Percentiles rank a stretch among this genome's conserved stretches.
phyloP scores from a whole-genome alignment of 2,329 filamentous ascomycete genomes.

The Chrysosporium keratinophilum region DNA sequence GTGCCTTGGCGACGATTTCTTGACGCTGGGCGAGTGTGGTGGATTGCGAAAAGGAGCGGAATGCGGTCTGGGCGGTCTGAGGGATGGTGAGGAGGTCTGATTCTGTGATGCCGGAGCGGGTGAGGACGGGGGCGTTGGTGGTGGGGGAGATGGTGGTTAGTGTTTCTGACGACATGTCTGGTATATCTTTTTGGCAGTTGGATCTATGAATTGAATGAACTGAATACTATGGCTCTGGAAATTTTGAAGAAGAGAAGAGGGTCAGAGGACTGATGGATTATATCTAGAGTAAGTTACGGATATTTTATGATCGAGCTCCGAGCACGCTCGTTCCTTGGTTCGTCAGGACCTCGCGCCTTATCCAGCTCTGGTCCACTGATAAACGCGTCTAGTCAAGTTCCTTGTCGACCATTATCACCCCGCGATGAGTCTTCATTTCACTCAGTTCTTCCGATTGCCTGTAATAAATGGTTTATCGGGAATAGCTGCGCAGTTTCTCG shows the following conservation, averaged over 20 bases:
- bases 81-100: conserved; percentile 64
- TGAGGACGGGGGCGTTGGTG: conserved; percentile 75
- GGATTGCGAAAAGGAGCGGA: conserved; percentile 65
- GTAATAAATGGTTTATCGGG: too few species aligned
- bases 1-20: conserved; percentile 67
- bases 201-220: neutral
- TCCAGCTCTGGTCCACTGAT: neutral
- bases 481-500: too few species aligned
- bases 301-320: conserved; percentile 1
- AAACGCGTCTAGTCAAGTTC: neutral
- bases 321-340: neutral
- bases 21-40: conserved; percentile 67
- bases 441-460: neutral
- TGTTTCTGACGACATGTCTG: conserved; percentile 44
- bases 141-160: conserved; percentile 77
- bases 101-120: conserved; percentile 61
- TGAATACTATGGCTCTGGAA: neutral
- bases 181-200: neutral
- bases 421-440: neutral
- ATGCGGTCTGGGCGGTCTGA: conserved; percentile 60
- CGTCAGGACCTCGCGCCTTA: neutral
- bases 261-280: neutral
- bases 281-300: neutral
- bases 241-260: neutral
- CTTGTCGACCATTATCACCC: neutral